phyloP scores from a whole-genome alignment of 176 grass and related monocot genomes.

The Carex parvula region DNA sequence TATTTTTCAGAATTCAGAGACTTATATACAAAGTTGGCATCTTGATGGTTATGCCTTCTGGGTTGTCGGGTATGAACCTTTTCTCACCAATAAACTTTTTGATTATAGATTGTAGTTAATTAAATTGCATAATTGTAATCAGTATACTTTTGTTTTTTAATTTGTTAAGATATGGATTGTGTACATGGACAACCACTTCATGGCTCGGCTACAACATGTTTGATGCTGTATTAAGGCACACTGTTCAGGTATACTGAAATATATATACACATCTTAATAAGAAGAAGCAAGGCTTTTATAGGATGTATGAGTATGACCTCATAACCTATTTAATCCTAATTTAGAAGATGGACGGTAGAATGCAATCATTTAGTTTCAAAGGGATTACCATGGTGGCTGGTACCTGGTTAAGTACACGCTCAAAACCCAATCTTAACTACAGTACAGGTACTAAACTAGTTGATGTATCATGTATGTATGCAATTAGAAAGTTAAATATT shows the following conservation, averaged over 20 bases:
- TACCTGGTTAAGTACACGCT: neutral
- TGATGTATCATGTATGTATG: neutral
- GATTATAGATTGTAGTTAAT: neutral
- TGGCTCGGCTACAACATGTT: constrained; percentile 52
- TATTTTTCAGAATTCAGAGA: constrained; percentile 79
- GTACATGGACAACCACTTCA: constrained; percentile 40
- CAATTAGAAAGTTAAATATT: neutral
- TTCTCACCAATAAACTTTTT: neutral
- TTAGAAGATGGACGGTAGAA: neutral
- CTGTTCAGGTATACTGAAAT: constrained; percentile 54
- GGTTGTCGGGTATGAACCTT: constrained; percentile 52
- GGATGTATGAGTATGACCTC: neutral
- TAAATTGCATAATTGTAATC: neutral
- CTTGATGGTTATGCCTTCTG: constrained; percentile 95
- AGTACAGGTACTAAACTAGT: neutral
- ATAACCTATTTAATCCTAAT: neutral
- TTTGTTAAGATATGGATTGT: constrained; percentile 51
- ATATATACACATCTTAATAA: neutral
- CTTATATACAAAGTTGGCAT: constrained; percentile 63
- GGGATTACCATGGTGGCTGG: neutral
- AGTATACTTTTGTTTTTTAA: neutral
- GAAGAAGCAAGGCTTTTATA: neutral
- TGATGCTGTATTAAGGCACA: constrained; percentile 65
- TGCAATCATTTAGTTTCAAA: neutral
- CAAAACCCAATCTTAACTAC: neutral